Base-by-base conservation (phyloP, 2,329 filamentous ascomycete genomes). In the Botrytis fragariae region DNA sequence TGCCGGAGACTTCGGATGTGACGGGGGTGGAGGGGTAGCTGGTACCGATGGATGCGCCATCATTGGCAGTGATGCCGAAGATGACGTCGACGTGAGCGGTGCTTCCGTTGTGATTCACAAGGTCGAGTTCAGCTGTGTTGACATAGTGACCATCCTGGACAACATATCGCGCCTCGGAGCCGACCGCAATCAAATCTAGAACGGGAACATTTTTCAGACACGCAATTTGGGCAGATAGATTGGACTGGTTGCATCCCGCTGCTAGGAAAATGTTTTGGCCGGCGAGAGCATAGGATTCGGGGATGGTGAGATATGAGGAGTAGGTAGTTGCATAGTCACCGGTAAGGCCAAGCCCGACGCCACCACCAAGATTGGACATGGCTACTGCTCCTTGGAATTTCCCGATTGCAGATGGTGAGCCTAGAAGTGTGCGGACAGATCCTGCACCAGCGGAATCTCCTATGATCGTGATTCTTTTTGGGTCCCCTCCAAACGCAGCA, bases 71-170 rank as follows among this genome's bases (percentile, higher is more conserved):
- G 54, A 82, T 83, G 54, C 86, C 86, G 71, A 87, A 87, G 29
- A 88, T 86, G 32, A 87, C 84, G 4, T 85, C 84, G 2, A 88
- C 82, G 65, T 87, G 81, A 0, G 86, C 84, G 1, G 84, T 84
- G 68, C 81, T 85, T 32, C 79, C 79, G 73, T 86, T 85, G 37
- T 79, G 80, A 14, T 82, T 82, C 5, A 81, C 79, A 42, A 87
- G 82, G 69, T 85, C 81, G 18, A 88, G 83, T 60, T 87, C 80
- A 18, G 83, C 79, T 0, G 85, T 86, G 74, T 85, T 84, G 73
- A 88, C 85, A 71, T 83, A 85, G n/a, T 79, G 82, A 35, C 86
- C 86, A 73, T 88, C 87, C 76, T 88, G 85, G 18, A 88, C 86
- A 12, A 88, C 85, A 74, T 87, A 87, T 60, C 85, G 83, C 22